phyloP scores from a whole-genome alignment of 805 yeast species.

The Candida nanaspora region DNA sequence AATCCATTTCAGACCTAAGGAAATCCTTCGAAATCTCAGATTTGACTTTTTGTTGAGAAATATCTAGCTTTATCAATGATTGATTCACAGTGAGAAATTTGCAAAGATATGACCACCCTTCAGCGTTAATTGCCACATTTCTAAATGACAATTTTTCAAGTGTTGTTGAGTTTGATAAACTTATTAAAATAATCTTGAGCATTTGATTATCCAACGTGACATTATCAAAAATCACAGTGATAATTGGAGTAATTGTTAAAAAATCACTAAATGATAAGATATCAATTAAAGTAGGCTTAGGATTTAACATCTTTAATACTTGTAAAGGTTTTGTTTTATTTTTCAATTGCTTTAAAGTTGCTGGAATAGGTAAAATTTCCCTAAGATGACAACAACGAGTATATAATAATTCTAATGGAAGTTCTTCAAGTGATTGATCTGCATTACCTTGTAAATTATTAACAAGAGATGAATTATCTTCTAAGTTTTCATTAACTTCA shows the following conservation, averaged over 20 bases:
- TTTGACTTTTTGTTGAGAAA: slow-evolving; percentile 49
- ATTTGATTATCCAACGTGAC: slow-evolving; percentile 48
- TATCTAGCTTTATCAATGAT: slow-evolving; percentile 42
- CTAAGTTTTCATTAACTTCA: slow-evolving; percentile 2
- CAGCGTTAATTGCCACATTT: slow-evolving; percentile 45
- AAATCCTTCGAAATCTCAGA: slow-evolving; percentile 31
- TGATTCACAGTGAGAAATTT: slow-evolving; percentile 37
- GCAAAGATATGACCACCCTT: slow-evolving; percentile 46
- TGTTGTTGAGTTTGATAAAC: slow-evolving; percentile 34
- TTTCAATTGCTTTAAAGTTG: slow-evolving; percentile 45
- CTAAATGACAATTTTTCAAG: slow-evolving; percentile 47
- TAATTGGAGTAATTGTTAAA: slow-evolving; percentile 46
- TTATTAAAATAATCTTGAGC: slow-evolving; percentile 41
- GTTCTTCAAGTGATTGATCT: no score
- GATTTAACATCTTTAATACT: slow-evolving; percentile 48
- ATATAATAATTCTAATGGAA: slow-evolving; percentile 42
- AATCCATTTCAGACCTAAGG: slow-evolving; percentile 42
- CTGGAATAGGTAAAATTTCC: slow-evolving; percentile 43
- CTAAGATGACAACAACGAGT: slow-evolving; percentile 43
- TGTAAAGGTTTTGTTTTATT: slow-evolving; percentile 44
- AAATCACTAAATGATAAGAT: slow-evolving; percentile 51
- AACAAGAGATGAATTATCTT: slow-evolving; percentile 14
- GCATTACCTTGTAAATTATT: no score
- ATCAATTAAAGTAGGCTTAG: slow-evolving; percentile 52
- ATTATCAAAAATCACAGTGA: slow-evolving; percentile 50